Evolutionary conservation across 2,329 filamentous ascomycete species (phyloP).

Genomic region (Cladophialophora carrionii): DNA sequence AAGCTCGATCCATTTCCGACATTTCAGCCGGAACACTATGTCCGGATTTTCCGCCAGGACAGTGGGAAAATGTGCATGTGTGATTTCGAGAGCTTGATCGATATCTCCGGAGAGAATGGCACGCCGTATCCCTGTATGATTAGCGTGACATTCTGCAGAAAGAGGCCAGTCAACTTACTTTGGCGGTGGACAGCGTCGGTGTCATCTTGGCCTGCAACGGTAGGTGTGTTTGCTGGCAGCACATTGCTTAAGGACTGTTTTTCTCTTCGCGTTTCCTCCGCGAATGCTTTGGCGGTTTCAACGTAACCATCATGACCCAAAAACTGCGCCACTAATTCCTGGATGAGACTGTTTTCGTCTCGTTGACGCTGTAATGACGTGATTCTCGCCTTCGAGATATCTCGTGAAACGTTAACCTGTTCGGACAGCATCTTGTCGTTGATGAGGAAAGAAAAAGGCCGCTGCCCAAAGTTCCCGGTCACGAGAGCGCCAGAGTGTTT

Average conservation of each 20-base stretch:
- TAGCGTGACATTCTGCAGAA: slow-evolving; percentile 18
- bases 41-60: slow-evolving; percentile 80
- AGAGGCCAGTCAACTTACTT: slow-evolving; percentile 58
- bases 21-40: slow-evolving; percentile 84
- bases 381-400: slow-evolving; percentile 65
- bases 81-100: slow-evolving; percentile 83
- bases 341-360: slow-evolving; percentile 73
- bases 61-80: slow-evolving; percentile 74
- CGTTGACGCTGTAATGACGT: slow-evolving; percentile 61
- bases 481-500: slow-evolving; percentile 62
- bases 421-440: slow-evolving; percentile 73
- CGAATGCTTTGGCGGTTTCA: slow-evolving; percentile 87
- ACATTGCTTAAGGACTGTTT: slow-evolving; percentile 69
- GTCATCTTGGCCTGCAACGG: slow-evolving; percentile 66
- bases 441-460: slow-evolving; percentile 87
- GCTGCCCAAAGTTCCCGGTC: slow-evolving; percentile 66
- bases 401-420: slow-evolving; percentile 59
- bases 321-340: slow-evolving; percentile 83
- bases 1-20: slow-evolving; percentile 95
- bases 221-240: slow-evolving; percentile 57
- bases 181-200: slow-evolving; percentile 84
- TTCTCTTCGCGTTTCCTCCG: slow-evolving; percentile 75
- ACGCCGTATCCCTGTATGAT: slow-evolving; percentile 71
- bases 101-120: slow-evolving; percentile 91
- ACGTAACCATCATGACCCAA: slow-evolving; percentile 94